Base-by-base conservation (phyloP, 2,329 filamentous ascomycete genomes). In the Pseudogymnoascus pannorum region DNA sequence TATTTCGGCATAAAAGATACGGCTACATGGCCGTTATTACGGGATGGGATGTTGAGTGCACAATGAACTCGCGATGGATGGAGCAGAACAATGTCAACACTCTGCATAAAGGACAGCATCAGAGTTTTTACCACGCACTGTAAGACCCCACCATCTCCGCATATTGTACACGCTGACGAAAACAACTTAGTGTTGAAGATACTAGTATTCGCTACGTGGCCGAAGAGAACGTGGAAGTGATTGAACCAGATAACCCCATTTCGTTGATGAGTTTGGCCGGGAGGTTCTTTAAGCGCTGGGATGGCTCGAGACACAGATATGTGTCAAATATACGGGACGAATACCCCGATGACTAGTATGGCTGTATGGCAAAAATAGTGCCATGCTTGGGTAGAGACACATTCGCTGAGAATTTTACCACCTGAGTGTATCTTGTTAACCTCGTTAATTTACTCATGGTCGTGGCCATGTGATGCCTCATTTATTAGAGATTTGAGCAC, bases 201-300 rank as follows among this genome's bases (percentile, higher is more conserved):
- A 85, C 84, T 59, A 86, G 81, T 59, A 81, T 87, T 59, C 82
- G 89, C 44, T 90, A 92, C 69, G 86, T 92, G 3, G 87, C 91
- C 0, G 87, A 95, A 70, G 87, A 92, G 68, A 96, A 92, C 68
- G 88, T 97, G 61, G 76, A 86, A 62, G 75, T 86, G n/a, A 75
- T 91, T 69, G 54, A 72, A 59, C 72, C 76, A 66, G 66, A 78
- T 33, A 75, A 87, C 2, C 79, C 82, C 0, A 75, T 81, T n/a
- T 74, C 82, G 22, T 78, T 95, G 64, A 81, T 91, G 70, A 78
- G 79, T 51, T 75, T 89, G 66, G 91, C 92, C 2, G 94, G 94
- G 0, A 88, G 87, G 68, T 91, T 90, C 73, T 97, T 99, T 74
- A 95, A 91, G 74, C 81, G 91, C 42, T 97, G 92, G 79, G 90